Evolutionary conservation across 257 asterid genomes (phyloP).

Genomic region (Solanum corneliomulleri): DNA sequence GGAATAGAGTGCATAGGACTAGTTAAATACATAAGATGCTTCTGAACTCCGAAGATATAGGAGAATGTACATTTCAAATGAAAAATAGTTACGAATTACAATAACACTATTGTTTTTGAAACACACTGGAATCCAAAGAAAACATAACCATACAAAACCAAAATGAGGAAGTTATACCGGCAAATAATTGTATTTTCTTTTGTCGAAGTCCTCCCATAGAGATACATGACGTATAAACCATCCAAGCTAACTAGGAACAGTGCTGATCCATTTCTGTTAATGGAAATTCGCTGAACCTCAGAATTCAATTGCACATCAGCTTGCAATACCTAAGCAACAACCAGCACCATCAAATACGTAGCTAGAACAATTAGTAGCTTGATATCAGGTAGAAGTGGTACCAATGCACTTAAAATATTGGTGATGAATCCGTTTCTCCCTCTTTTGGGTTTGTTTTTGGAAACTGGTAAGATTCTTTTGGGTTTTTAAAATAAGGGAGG

Average conservation of each 20-base stretch:
- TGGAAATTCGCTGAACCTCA: constrained; percentile 56
- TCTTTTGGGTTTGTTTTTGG: too few species aligned
- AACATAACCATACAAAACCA: not conserved
- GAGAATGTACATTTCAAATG: not conserved
- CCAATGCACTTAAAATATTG: not conserved
- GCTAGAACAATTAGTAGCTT: not conserved
- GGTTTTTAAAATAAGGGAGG: not conserved
- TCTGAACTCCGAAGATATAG: not conserved
- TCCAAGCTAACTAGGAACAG: constrained; percentile 54
- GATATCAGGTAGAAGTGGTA: not conserved
- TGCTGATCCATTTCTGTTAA: constrained; percentile 70
- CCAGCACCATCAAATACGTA: not conserved
- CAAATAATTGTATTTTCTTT: constrained; percentile 64
- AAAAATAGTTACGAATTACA: not conserved
- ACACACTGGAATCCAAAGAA: not conserved
- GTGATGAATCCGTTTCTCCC: not conserved
- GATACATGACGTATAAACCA: constrained; percentile 59
- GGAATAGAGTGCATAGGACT: not conserved
- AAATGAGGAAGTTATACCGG: constrained; percentile 8
- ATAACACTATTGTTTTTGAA: not conserved
- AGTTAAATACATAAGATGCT: not conserved
- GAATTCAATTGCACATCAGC: constrained; percentile 44
- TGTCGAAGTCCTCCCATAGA: constrained; percentile 60
- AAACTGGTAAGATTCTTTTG: too few species aligned
- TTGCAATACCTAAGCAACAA: constrained; percentile 50